Evolutionary conservation across 2,329 filamentous ascomycete species (phyloP), one percentile per base, ranked within the genome.

Genomic region (Tympanopsis confertula): DNA sequence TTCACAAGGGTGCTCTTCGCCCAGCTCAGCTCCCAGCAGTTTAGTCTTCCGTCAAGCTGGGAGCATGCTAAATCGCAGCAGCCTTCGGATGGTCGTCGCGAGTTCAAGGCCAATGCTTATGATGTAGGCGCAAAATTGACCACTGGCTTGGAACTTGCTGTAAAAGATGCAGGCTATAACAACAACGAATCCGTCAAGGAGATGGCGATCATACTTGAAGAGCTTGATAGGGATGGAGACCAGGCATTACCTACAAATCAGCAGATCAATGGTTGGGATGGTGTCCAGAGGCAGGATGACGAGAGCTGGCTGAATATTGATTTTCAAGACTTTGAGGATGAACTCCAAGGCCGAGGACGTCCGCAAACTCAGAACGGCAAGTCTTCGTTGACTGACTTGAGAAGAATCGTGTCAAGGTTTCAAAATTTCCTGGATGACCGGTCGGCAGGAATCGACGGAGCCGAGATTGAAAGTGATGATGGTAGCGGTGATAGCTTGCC

Each of bases 271-370:
- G 48, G 54, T 2, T 96, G 91, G 89, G 65, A 69, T 24, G 58
- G 68, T 20, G 52, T 53, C 3, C 58, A 65, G 20, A 68, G 63
- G 13, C 74, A 89, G 36, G 89, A 96, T 42, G 77, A 87, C 47
- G 91, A 96, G 48, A 70, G 74, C 18, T 98, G 91, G 91, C 67
- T 98, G 45, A 80, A 96, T 48, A 93, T 98, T 40, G 78, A 88
- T 51, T 95, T 86, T 47, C 72, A 82, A 14, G 87, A 95, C 43
- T 86, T 98, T 39, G 88, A 95, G 50, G 69, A 71, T 19, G 87
- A 95, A 53, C 62, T 98, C 1, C 66, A 71, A 19, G 69, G 71
- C 0, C 64, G 60, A 35, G 47, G 41, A 13, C 43, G 51, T 33
- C 44, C 38, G 12, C 48, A 45, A 3, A 44, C 36, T 17, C 36